These are phyloP conservation scores for Amniculicola lignicola DNA, from an alignment of 495 filamentous ascomycete species.

Conservation along the genomic window DNA sequence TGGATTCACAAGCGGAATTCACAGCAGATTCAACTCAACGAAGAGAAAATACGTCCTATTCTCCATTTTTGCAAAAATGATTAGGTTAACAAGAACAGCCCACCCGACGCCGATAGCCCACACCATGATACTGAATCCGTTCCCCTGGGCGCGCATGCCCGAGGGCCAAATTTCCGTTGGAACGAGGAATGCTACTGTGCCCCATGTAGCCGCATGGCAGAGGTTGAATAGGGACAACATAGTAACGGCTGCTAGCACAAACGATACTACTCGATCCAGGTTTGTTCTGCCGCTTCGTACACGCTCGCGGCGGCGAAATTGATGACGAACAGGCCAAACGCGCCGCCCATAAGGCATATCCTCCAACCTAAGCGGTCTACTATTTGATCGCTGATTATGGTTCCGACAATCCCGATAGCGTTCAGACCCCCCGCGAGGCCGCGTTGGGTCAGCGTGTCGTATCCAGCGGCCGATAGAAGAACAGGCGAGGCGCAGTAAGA, in stretches of 20 bases:
- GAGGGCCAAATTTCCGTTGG: slow-evolving; percentile 55
- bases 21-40: slow-evolving; percentile 53
- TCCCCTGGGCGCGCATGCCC: slow-evolving; percentile 53
- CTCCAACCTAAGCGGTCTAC: slow-evolving; percentile 52
- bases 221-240: slow-evolving; percentile 50
- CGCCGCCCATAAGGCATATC: slow-evolving; percentile 46
- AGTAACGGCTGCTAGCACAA: slow-evolving; percentile 46
- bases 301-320: slow-evolving; percentile 14
- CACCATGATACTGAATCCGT: slow-evolving; percentile 56
- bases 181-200: slow-evolving; percentile 53
- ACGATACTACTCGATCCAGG: neutral
- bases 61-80: slow-evolving; percentile 38
- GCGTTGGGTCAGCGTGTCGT: slow-evolving; percentile 46
- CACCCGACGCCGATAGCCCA: slow-evolving; percentile 58
- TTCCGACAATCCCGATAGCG: slow-evolving; percentile 54
- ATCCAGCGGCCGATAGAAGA: slow-evolving; percentile 29
- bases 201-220: slow-evolving; percentile 53
- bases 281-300: slow-evolving; percentile 21
- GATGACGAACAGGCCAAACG: slow-evolving; percentile 25
- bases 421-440: slow-evolving; percentile 55
- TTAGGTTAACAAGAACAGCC: slow-evolving; percentile 54
- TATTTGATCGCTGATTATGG: slow-evolving; percentile 55
- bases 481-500: slow-evolving; percentile 32
- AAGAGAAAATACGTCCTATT: slow-evolving; percentile 52
- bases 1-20: slow-evolving; percentile 45